These are phyloP conservation scores for Kalmusia sp. DNA, from an alignment of 2,329 filamentous ascomycete genomes.

Conservation along the genomic window DNA sequence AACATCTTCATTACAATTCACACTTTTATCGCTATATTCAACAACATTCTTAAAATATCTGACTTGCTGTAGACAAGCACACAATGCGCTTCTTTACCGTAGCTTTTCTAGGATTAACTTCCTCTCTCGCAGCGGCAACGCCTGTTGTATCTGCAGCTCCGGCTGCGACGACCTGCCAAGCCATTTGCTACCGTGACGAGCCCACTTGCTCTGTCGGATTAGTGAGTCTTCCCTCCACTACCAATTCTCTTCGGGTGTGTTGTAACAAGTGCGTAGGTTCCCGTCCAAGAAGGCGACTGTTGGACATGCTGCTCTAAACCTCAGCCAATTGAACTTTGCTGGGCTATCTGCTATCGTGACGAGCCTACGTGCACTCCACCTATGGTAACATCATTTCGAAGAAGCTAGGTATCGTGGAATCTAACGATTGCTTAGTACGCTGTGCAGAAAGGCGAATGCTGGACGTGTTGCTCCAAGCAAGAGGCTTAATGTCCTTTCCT, in stretches of 20 bases:
- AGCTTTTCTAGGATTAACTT: neutral
- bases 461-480: neutral
- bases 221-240: neutral
- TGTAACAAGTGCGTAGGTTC: neutral
- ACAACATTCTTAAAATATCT: no score
- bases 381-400: neutral
- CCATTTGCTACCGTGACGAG: neutral
- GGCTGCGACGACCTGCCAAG: no score
- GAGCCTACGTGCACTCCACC: neutral
- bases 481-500: neutral
- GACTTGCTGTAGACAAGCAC: no score
- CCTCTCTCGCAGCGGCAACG: neutral
- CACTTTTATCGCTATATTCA: no score
- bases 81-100: neutral
- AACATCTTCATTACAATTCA: no score
- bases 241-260: neutral
- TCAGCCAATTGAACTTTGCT: neutral
- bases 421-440: neutral
- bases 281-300: neutral
- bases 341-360: neutral
- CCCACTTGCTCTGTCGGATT: neutral
- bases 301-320: conserved; percentile 8
- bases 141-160: no score
- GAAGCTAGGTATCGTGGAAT: no score
- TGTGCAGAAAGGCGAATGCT: neutral